Conservation (phyloP, 768 basidiomycete species). For the Termitomyces sp. region DNA sequence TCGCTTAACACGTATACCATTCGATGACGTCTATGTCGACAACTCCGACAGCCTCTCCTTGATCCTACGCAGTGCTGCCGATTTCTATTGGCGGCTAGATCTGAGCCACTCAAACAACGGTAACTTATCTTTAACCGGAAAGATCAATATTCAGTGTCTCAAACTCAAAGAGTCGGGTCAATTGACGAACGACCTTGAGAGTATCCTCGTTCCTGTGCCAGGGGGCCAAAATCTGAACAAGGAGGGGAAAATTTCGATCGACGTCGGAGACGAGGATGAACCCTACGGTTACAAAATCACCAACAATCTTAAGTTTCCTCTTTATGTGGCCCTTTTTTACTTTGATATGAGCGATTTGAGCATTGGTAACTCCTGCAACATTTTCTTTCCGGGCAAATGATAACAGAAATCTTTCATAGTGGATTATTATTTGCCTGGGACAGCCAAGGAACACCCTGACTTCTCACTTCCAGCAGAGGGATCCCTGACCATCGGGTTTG, state of each 20-base stretch:
- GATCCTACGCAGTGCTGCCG: background rate
- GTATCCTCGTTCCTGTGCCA: background rate
- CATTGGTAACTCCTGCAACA: background rate
- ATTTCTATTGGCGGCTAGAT: background rate
- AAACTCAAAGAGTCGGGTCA: background rate
- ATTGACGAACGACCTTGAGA: too few species aligned
- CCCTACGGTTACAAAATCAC: background rate
- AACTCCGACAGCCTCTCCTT: background rate
- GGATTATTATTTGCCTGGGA: background rate
- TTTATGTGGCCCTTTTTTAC: background rate
- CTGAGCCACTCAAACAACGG: background rate
- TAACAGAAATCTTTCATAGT: background rate
- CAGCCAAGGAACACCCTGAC: background rate
- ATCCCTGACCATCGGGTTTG: background rate
- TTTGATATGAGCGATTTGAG: constrained; percentile 1
- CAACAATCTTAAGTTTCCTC: background rate
- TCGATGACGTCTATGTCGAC: background rate
- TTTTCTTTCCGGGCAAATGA: background rate
- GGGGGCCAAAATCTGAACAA: background rate
- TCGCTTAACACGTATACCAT: background rate
- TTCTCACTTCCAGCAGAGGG: background rate
- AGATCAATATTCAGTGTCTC: background rate
- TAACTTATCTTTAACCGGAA: too few species aligned
- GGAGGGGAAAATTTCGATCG: background rate
- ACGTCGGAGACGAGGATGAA: background rate